A percentile compares a stretch with the other conserved stretches of the same genome.
Evolutionary conservation across 2,329 filamentous ascomycete species (phyloP).

Genomic region (Fusarium newnesense): DNA sequence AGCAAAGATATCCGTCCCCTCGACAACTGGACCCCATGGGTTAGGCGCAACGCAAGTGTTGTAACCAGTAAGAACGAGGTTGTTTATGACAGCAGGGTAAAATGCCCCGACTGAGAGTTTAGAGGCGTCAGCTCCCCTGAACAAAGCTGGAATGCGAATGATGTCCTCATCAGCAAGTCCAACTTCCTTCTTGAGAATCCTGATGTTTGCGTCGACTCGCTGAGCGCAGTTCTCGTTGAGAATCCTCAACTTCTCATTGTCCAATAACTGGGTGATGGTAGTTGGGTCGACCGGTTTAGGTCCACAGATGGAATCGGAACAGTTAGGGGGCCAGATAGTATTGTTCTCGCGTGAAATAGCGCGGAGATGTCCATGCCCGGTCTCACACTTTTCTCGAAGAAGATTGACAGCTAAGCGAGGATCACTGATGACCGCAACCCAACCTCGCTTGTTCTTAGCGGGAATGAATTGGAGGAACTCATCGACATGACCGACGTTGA

Average conservation of each 20-base stretch:
- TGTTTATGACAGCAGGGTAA: not conserved
- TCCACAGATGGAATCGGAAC: too few relatives aligned
- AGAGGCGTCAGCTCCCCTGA: not conserved
- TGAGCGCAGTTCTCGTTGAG: not conserved
- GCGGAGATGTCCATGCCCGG: constrained; percentile 11
- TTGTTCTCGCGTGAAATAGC: not conserved
- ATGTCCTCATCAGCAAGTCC: not conserved
- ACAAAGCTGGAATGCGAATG: not conserved
- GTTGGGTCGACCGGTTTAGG: not conserved
- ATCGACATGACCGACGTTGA: constrained; percentile 40
- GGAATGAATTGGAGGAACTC: constrained; percentile 45
- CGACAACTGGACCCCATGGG: not conserved
- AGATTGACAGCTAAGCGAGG: constrained; percentile 17
- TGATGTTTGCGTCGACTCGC: not conserved
- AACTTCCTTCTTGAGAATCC: not conserved
- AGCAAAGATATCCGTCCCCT: not conserved
- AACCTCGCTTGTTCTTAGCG: constrained; percentile 33
- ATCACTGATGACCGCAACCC: constrained; percentile 31
- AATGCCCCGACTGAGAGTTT: not conserved
- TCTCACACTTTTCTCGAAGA: not conserved
- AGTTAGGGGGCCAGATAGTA: not conserved
- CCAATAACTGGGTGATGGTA: not conserved
- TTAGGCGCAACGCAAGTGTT: not conserved
- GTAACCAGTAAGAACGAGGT: not conserved
- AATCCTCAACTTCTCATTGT: not conserved